Evolutionary conservation across 1,139 yeast genomes (phyloP), one percentile per base, ranked within the genome.

Genomic region (Taiozyma sp.): DNA sequence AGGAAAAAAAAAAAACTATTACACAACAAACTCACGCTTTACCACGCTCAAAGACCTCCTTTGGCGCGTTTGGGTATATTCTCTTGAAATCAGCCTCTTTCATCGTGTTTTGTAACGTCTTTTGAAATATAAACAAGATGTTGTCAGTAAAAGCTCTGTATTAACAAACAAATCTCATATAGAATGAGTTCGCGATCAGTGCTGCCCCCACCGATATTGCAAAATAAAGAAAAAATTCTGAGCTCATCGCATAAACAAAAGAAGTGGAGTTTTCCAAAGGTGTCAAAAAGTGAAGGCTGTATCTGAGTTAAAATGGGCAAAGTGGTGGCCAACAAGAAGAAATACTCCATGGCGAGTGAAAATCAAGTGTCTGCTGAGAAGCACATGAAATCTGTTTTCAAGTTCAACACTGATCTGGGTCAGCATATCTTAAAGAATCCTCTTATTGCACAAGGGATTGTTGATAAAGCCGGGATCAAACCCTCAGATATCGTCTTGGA

Each of bases 351-450:
- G 14, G 64, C 77, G 48, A 70, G 76, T 45, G 83, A 65, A 19
- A 70, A 74, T 39, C 80, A 70, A 60, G 89, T 77, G 44, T 79
- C 84, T 10, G 86, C 87, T 12, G 88, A 84, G 51, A 83, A 83
- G 64, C 86, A 81, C 64, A 70, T 84, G 68, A 85, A 84, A 66
- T 84, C 95, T 2, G 97, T 91, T 44, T 92, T 92, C 79, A 92
- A 91, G 65, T 92, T 93, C 81, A 95, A 93, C 71, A 93, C 98
- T 36, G 95, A 89, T 65, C 78, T 93, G 54, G 99, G 99, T 57
- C 99, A 93, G 74, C 99, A 93, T 76, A 91, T 93, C 61, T 78
- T 93, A 66, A 93, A 93, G 66, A 93, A 93, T 68, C 99, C 99
- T 2, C 75, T 91, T 49, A 96, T 95, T 34, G 98, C 99, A 4